A percentile compares a stretch with the other conserved stretches of the same genome.
phyloP scores from a whole-genome alignment of 192 early-diverging fungal genomes.

The Linnemannia hyalina region DNA sequence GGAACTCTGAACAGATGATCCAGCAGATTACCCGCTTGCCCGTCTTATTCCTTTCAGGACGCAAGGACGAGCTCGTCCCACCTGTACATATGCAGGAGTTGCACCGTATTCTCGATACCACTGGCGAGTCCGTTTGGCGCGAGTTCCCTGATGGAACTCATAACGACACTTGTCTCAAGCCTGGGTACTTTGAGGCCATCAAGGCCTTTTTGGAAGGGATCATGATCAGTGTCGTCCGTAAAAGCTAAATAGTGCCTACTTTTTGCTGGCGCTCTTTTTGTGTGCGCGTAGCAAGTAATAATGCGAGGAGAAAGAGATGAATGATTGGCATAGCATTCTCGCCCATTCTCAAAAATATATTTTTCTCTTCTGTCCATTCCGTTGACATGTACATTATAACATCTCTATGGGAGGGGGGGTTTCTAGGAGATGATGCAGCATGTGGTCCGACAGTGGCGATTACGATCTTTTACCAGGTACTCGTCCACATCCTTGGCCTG shows the following conservation, averaged over 20 bases:
- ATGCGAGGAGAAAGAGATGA: too few species aligned
- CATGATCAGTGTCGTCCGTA: conserved; percentile 4
- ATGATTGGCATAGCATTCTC: too few species aligned
- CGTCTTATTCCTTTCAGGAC: conserved; percentile 85
- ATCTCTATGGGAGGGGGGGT: neutral
- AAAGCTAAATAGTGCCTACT: too few species aligned
- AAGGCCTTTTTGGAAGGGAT: conserved; percentile 62
- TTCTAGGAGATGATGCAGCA: conserved; percentile 37
- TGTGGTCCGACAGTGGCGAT: conserved; percentile 8
- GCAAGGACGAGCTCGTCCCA: conserved; percentile 90
- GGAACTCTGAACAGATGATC: conserved; percentile 86
- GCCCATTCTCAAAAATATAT: too few species aligned
- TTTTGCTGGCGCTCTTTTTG: too few species aligned
- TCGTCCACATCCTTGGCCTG: conserved; percentile 41
- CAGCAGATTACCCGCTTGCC: conserved; percentile 74
- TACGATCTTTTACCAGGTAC: conserved; percentile 13
- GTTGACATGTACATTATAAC: neutral
- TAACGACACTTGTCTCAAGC: conserved; percentile 92
- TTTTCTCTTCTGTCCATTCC: too few species aligned
- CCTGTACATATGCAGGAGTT: conserved; percentile 88
- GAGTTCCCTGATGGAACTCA: conserved; percentile 89
- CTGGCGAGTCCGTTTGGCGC: conserved; percentile 62
- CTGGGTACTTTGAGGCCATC: conserved; percentile 87
- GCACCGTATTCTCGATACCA: conserved; percentile 69
- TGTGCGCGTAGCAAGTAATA: too few species aligned